Evolutionary conservation across 192 early-diverging fungal genomes (phyloP).

Genomic region (Coemansia guatemalensis): DNA sequence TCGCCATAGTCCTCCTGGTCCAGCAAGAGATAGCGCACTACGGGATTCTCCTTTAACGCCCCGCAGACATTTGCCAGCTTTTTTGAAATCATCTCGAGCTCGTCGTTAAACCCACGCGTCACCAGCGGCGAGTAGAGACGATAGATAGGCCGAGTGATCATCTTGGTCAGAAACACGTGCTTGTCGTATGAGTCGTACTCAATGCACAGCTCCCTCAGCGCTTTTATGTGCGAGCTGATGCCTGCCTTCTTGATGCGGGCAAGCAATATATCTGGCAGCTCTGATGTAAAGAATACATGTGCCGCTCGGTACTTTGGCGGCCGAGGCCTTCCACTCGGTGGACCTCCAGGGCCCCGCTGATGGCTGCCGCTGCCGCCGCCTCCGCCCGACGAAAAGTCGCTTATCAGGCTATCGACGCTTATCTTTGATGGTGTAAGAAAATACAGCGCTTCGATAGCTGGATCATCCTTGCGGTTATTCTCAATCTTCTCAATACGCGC

Average conservation of each 20-base stretch:
- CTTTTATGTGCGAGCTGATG: constrained; percentile 37
- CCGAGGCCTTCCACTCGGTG: constrained; percentile 7
- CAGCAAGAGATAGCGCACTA: constrained; percentile 88
- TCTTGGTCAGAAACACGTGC: constrained; percentile 44
- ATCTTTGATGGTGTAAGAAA: constrained; percentile 53
- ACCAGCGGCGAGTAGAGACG: constrained; percentile 56
- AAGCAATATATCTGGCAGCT: constrained; percentile 47
- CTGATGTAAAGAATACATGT: constrained; percentile 54
- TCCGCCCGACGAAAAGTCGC: constrained; percentile 27
- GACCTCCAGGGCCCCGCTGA: neutral
- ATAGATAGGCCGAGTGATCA: constrained; percentile 47
- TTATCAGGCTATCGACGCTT: constrained; percentile 37
- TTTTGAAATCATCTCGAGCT: constrained; percentile 55
- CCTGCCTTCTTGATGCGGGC: constrained; percentile 34
- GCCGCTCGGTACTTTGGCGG: constrained; percentile 42
- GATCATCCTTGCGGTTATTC: constrained; percentile 46
- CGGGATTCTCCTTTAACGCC: constrained; percentile 86
- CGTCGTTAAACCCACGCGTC: constrained; percentile 34
- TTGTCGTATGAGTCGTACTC: constrained; percentile 47
- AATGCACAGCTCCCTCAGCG: constrained; percentile 56
- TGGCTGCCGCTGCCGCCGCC: neutral
- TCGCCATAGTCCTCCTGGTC: constrained; percentile 63
- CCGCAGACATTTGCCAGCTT: constrained; percentile 86
- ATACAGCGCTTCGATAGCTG: constrained; percentile 51
- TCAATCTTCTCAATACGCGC: constrained; percentile 50